A percentile compares a stretch with the other conserved stretches of the same genome.
Evolutionary conservation across 2,329 filamentous ascomycete species (phyloP).

Genomic region (Arthrobotrys megalospora): DNA sequence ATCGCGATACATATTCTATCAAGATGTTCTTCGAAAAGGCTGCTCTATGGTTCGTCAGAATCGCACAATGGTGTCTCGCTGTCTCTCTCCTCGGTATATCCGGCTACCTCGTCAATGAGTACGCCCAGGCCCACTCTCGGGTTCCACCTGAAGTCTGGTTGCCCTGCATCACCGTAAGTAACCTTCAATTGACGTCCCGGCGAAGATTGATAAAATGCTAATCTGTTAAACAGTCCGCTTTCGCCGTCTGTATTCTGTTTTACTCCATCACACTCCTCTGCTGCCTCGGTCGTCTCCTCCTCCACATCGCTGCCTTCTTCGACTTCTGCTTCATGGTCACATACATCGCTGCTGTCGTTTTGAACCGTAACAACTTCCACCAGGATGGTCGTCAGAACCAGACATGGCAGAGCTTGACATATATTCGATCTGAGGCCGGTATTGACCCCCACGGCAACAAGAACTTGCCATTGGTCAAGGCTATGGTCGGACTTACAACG

Average conservation of each 20-base stretch:
- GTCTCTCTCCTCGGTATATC: conserved; percentile 54
- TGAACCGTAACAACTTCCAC: conserved; percentile 59
- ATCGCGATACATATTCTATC: not conserved
- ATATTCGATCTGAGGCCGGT: conserved; percentile 16
- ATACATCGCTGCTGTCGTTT: conserved; percentile 54
- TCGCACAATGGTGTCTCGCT: conserved; percentile 52
- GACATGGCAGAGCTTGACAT: conserved; percentile 42
- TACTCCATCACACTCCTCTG: conserved; percentile 57
- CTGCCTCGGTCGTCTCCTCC: conserved; percentile 59
- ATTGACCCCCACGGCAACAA: conserved; percentile 37
- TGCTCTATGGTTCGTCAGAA: conserved; percentile 50
- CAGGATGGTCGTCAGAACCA: conserved; percentile 39
- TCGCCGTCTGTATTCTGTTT: conserved; percentile 52
- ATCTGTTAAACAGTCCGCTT: conserved; percentile 44
- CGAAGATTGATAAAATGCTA: conserved; percentile 16
- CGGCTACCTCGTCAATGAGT: conserved; percentile 57
- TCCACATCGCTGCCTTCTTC: conserved; percentile 60
- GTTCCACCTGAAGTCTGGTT: conserved; percentile 54
- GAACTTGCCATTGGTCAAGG: conserved; percentile 50
- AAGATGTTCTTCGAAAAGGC: conserved; percentile 59
- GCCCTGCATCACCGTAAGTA: conserved; percentile 58
- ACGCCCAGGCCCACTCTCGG: conserved; percentile 43
- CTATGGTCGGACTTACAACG: conserved; percentile 42
- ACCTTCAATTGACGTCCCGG: not conserved
- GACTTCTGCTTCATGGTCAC: conserved; percentile 61